Percentiles rank a stretch among this genome's conserved stretches.
These are phyloP conservation scores for Gentiana straminea DNA, from an alignment of 257 asterid genomes.

Conservation along the genomic window DNA sequence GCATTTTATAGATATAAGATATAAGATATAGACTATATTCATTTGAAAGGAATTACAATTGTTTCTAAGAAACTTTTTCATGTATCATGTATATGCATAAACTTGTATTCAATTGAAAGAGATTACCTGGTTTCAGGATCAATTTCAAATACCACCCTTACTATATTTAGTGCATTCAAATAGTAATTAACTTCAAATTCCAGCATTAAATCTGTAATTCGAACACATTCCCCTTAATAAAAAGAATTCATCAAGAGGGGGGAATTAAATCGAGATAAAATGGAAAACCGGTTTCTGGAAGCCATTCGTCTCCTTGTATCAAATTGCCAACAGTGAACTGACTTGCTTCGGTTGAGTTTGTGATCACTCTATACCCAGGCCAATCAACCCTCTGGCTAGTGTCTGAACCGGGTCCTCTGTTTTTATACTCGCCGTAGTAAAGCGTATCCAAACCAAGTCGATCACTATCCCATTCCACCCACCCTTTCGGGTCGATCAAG, in stretches of 20 bases:
- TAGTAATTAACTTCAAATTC: no score
- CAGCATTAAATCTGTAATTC: no score
- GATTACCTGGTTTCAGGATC: no score
- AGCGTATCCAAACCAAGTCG: slow-evolving; percentile 45
- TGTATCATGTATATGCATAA: no score
- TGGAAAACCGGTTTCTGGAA: slow-evolving; percentile 43
- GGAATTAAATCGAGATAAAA: slow-evolving; percentile 56
- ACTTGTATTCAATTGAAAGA: no score
- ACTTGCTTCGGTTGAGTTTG: slow-evolving; percentile 43
- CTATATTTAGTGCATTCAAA: no score
- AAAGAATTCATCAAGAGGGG: slow-evolving; percentile 7
- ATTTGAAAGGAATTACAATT: no score
- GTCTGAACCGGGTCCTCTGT: slow-evolving; percentile 81
- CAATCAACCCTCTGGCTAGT: slow-evolving; percentile 63
- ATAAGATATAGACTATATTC: no score
- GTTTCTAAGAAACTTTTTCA: no score
- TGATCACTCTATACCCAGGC: slow-evolving; percentile 79
- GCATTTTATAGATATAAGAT: no score
- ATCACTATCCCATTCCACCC: slow-evolving; percentile 61
- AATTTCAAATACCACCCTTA: no score
- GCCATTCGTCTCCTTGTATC: slow-evolving; percentile 60
- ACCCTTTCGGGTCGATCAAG: slow-evolving; percentile 63
- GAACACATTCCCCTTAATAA: no score
- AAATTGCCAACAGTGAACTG: slow-evolving; percentile 64
- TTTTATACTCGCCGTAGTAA: slow-evolving; percentile 76